Evolutionary conservation across 2,329 filamentous ascomycete species (phyloP), one percentile per base, ranked within the genome.

Genomic region (Aspergillus nomiae): DNA sequence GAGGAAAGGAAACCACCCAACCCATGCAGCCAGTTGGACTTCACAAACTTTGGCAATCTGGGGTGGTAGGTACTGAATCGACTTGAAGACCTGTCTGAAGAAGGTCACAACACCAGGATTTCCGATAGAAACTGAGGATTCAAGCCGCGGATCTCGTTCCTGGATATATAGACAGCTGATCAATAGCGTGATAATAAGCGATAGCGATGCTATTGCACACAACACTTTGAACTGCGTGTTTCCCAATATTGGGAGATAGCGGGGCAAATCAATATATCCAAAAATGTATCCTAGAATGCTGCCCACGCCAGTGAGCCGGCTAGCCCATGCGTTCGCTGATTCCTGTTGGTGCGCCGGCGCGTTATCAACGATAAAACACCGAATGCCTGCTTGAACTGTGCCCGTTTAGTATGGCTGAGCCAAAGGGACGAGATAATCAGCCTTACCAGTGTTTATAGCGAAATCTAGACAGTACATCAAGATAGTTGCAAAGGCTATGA

Each of bases 261-360:
- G 84, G 0, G 92, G 91, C 5, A 98, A 84, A 70, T 97, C 85
- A 65, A 92, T 82, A 71, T 94, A 96, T 43, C 94, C 94, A 60
- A 92, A 92, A 26, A 96, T 83, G 74, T 95, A 98, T 43, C 94
- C 94, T 36, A 94, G 77, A 60, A 98, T 97, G 75, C 97, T 97
- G 36, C 94, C 95, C 53, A 96, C 81, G 28, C 94, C 94, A 12
- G 89, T 90, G 62, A 94, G 86, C 58, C 94, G 88, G 72, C 92
- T 94, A 24, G 94, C 92, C 94, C 96, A 97, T 46, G 94, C 90
- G 79, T 98, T 98, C 60, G 94, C 94, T 43, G 90, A 85, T 78
- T 97, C 94, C 80, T 98, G 94, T 76, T 98, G 94, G 73, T 97
- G 94, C 1, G 92, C 87, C 0, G 95, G 95, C 0, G 92, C 91